Evolutionary conservation across 495 filamentous ascomycete genomes (phyloP).

Genomic region (Bombardia bombarda): DNA sequence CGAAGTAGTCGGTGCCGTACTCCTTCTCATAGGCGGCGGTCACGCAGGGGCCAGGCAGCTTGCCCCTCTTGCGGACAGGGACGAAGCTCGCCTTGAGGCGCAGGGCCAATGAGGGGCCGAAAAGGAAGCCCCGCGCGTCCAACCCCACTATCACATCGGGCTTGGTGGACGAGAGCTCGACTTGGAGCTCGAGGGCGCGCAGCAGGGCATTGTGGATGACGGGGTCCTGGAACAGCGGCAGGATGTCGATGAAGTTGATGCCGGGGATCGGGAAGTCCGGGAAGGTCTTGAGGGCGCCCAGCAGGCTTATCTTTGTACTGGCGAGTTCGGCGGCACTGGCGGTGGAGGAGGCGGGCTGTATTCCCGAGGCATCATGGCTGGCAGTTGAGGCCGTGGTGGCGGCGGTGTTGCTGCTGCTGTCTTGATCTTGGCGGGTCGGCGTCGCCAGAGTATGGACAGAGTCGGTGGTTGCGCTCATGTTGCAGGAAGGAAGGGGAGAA

Average conservation of each 20-base stretch:
- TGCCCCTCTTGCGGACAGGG: constrained; percentile 91
- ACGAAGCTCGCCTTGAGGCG: constrained; percentile 83
- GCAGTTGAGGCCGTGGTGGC: constrained; percentile 26
- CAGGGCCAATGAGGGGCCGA: constrained; percentile 85
- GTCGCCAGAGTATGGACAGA: constrained; percentile 17
- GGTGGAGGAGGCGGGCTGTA: constrained; percentile 54
- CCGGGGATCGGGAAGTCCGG: constrained; percentile 92
- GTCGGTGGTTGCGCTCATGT: constrained; percentile 48
- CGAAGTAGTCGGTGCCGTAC: constrained; percentile 93
- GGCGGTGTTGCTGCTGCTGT: constrained; percentile 16
- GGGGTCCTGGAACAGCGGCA: constrained; percentile 87
- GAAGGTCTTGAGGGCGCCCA: constrained; percentile 54
- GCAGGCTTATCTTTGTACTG: constrained; percentile 76
- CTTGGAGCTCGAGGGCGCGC: constrained; percentile 79
- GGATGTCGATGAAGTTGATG: constrained; percentile 97
- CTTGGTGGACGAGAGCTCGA: constrained; percentile 34
- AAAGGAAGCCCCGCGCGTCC: constrained; percentile 92
- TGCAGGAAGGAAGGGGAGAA: constrained; percentile 34
- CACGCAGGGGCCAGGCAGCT: constrained; percentile 82
- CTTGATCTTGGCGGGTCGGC: constrained; percentile 12
- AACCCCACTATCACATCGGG: constrained; percentile 90
- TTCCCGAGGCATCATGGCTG: constrained; percentile 47
- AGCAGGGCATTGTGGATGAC: constrained; percentile 67
- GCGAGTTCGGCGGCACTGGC: constrained; percentile 79
- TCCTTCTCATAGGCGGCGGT: constrained; percentile 87